Base-by-base conservation (phyloP, 2,329 filamentous ascomycete species). In the Elsinoe australis region DNA sequence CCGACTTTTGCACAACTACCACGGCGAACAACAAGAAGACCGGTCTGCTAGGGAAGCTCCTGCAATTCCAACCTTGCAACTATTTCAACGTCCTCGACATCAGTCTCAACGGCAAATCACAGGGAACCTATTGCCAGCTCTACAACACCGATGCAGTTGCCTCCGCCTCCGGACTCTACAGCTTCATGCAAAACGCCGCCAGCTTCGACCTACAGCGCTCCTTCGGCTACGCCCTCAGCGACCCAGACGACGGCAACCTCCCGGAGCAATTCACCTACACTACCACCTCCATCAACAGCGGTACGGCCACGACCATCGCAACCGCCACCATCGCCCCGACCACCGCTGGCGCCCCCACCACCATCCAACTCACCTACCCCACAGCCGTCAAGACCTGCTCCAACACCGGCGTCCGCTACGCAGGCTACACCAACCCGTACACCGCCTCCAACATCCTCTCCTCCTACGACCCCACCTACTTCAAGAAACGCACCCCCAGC, bases 11-110 rank as follows among this genome's bases (percentile, higher is more conserved):
- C 17, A 48, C 14, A 6, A 7, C 35, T 4, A 42, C 39, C 21
- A 51, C 45, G 2, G 44, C 36, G 2, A 44, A 26, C 12, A 36
- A n/a, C 15, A 51, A 38, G 18, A 18, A 33, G 3, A 33, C 21
- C 18, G 49, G 42, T 10, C 14, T 46, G 15, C 39, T 12, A 9
- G 29, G 3, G 14, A 14, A 29, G 28, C 7, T 24, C 41, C 17
- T 7, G 18, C 10, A 22, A 26, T 5, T 17, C 22, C 32, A 5
- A 1, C 8, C 49, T 42, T 51, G 49, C 31, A 51, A 51, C 36
- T 51, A 44, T 24, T 51, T 51, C 49, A 51, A 51, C 24, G 49
- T 51, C 36, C 47, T 51, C 36, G 47, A 51, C 5, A 10, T 51
- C n/a, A 42, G 44, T 4, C 5, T 39, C n/a, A 49, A 48, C 18